Percentiles rank a stretch among this genome's conserved stretches.
Conservation (phyloP, 768 basidiomycete genomes). For the Jaapia argillacea region DNA sequence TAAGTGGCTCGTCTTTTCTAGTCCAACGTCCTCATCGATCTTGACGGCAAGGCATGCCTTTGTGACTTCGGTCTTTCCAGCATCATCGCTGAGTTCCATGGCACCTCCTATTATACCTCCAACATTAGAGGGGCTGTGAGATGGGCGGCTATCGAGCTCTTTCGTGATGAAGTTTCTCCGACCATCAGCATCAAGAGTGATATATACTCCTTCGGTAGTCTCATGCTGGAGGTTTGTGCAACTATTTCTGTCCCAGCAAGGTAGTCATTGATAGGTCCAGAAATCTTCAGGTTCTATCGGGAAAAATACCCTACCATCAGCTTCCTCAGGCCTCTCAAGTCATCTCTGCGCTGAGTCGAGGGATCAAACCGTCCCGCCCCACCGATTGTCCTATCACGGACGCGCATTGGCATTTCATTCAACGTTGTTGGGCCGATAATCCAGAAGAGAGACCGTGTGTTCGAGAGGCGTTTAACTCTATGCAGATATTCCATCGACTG, state of each 20-base stretch:
- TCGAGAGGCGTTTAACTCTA: too few species aligned
- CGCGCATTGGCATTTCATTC: not conserved
- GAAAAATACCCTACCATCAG: not conserved
- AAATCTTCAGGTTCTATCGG: not conserved
- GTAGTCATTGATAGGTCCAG: not conserved
- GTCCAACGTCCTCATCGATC: slow-evolving; percentile 27
- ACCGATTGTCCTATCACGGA: not conserved
- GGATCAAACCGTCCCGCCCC: not conserved
- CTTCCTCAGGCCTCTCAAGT: not conserved
- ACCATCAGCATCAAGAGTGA: slow-evolving; percentile 25
- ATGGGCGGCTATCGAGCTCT: slow-evolving; percentile 36
- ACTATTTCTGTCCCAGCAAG: not conserved
- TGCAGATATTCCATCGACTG: too few species aligned
- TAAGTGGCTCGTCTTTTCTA: slow-evolving; percentile 6
- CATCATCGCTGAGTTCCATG: slow-evolving; percentile 16
- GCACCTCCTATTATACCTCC: slow-evolving; percentile 14
- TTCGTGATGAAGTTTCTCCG: slow-evolving; percentile 17
- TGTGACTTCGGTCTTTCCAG: slow-evolving; percentile 27
- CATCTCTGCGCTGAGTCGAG: not conserved
- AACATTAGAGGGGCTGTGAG: slow-evolving; percentile 34
- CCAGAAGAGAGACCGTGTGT: too few species aligned
- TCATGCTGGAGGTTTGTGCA: slow-evolving; percentile 13
- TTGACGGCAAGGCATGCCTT: slow-evolving; percentile 19
- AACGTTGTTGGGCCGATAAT: not conserved
- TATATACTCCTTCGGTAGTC: slow-evolving; percentile 31